Evolutionary conservation across 306 rosid species (phyloP).

Genomic region (Lithocarpus polystachyus): DNA sequence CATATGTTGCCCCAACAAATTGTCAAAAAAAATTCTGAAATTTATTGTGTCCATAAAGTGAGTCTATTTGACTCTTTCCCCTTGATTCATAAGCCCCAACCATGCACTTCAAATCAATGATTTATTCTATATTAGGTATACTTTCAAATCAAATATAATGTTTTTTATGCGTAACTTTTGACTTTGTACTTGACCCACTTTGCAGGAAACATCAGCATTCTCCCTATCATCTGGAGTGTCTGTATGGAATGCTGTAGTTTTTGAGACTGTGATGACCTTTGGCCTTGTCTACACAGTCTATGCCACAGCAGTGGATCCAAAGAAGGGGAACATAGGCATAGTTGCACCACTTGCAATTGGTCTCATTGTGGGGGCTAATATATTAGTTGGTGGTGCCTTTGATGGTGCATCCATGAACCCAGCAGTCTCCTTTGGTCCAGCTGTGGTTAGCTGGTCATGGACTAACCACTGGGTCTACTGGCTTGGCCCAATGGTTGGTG

Average conservation of each 20-base stretch:
- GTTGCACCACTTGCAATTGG: slow-evolving; percentile 86
- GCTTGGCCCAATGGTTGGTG: slow-evolving; percentile 67
- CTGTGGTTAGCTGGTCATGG: slow-evolving; percentile 66
- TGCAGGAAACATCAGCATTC: slow-evolving; percentile 65
- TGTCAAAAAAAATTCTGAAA: too few relatives aligned
- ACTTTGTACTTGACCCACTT: not conserved
- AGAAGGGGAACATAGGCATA: slow-evolving; percentile 57
- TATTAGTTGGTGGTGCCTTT: slow-evolving; percentile 79
- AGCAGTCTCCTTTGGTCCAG: slow-evolving; percentile 77
- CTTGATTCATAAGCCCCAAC: too few relatives aligned
- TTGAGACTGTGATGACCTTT: slow-evolving; percentile 80
- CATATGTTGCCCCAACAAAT: too few relatives aligned
- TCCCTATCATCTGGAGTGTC: slow-evolving; percentile 54
- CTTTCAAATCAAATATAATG: not conserved
- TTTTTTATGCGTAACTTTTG: not conserved
- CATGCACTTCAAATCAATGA: too few relatives aligned
- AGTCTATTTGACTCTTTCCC: too few relatives aligned
- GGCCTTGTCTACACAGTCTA: slow-evolving; percentile 80
- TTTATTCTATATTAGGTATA: too few relatives aligned
- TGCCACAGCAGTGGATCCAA: slow-evolving; percentile 79
- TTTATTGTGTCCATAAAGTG: too few relatives aligned
- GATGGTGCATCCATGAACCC: slow-evolving; percentile 93
- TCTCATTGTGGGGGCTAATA: slow-evolving; percentile 76
- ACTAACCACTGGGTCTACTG: slow-evolving; percentile 75
- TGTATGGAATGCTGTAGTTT: slow-evolving; percentile 53